Conservation (phyloP, 108 stramenopile genomes). For the Cyclostephanos invisitatus region DNA sequence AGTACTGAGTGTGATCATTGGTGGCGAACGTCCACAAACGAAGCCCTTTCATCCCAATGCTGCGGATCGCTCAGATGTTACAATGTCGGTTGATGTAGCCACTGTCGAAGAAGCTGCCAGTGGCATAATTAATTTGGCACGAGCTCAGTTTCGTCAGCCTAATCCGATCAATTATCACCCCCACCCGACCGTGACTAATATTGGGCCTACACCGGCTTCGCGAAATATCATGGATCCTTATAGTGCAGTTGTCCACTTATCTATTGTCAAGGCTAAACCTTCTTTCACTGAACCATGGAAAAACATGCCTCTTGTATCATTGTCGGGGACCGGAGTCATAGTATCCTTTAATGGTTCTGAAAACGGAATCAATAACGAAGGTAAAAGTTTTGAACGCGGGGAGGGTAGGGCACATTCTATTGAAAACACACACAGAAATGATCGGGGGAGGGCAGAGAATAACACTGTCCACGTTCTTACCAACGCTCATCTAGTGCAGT, state of each 20-base stretch:
- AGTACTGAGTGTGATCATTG: too few species aligned
- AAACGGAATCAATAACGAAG: background rate
- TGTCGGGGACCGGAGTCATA: slow-evolving; percentile 14
- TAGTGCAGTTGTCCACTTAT: slow-evolving; percentile 17
- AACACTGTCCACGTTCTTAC: slow-evolving; percentile 28
- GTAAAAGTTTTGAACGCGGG: background rate
- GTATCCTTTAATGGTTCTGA: slow-evolving; percentile 2
- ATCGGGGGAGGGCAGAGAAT: background rate
- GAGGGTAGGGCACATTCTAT: background rate
- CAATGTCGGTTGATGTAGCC: too few species aligned
- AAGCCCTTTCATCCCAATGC: too few species aligned
- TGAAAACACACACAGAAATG: background rate
- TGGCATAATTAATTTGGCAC: too few species aligned
- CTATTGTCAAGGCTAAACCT: slow-evolving; percentile 18
- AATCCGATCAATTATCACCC: too few species aligned
- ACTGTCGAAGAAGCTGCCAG: too few species aligned
- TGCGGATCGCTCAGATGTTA: too few species aligned
- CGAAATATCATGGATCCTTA: background rate
- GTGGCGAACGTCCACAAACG: too few species aligned
- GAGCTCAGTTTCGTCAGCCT: too few species aligned
- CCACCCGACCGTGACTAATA: too few species aligned
- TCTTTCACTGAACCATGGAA: slow-evolving; percentile 32
- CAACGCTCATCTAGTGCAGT: slow-evolving; percentile 57
- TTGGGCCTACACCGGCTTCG: background rate
- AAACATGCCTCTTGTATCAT: slow-evolving; percentile 15